Base-by-base conservation (phyloP, 805 yeast genomes). In the Spathaspora arborariae region DNA sequence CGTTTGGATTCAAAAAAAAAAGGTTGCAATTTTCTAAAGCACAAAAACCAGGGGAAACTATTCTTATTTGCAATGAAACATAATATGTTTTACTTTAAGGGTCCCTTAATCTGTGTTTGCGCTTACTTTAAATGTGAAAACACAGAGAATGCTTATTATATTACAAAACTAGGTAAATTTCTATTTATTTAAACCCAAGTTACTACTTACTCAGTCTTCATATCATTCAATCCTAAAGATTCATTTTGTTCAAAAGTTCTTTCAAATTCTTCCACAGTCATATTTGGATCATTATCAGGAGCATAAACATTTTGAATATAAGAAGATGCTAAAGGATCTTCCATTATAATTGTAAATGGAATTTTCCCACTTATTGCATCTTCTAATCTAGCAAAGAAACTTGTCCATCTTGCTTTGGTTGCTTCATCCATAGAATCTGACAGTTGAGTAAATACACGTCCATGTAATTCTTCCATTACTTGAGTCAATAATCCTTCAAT, bases 281-380 rank as follows among this genome's bases (percentile, higher is more conserved):
- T 94, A 63, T 92, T 88, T 54, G 99, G 99, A 69, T 94, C 99
- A 37, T 80, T 80, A 68, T 94, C 99, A 21, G 99, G 99, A 30
- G 99, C 99, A 62, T 91, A 94, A n/a, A 92, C 94, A 62, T 94
- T 94, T 69, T 94, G 99, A 52, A 94, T 86, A 60, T 94, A 94
- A 0, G 97, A 89, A 4, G 96, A 85, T 16, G 97, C 96, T 58
- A 94, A 70, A 5, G 99, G 99, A 67, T 94, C 99, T 53, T 83
- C 90, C 95, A 94, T 86, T 37, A 80, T 63, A 30, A 94, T 77
- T 1, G 97, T 92, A 69, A 94, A 91, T 47, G 84, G 81, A 40
- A 80, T 72, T 53, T 86, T 81, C 39, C 98, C 99, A 21, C 78
- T 86, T 45, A 85, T 73, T 11, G 97, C 98, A 39, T 80, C 79